Percentiles rank a stretch among this genome's conserved stretches.
Evolutionary conservation across 2,329 filamentous ascomycete species (phyloP).

Genomic region (Fusarium floridanum): DNA sequence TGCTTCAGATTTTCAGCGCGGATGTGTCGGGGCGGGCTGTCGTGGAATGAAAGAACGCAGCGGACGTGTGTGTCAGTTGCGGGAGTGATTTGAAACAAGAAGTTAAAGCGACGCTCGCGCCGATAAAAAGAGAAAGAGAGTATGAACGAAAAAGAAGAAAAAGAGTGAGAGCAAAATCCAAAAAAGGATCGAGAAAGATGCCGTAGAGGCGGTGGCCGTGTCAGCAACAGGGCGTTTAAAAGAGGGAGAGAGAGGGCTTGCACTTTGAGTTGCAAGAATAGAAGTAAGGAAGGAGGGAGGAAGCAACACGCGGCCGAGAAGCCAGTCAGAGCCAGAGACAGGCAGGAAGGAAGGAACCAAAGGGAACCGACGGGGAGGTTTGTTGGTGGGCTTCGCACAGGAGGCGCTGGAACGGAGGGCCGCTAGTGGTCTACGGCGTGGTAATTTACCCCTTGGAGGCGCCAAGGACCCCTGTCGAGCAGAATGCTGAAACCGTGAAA

Average conservation of each 20-base stretch:
- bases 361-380: constrained; percentile 14
- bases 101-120: constrained; percentile 36
- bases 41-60: constrained; percentile 25
- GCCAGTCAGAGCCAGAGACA: constrained; percentile 8
- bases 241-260: background rate
- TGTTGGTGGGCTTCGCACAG: background rate
- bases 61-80: background rate
- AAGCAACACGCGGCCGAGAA: constrained; percentile 1
- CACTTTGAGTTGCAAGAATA: background rate
- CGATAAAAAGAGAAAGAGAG: constrained; percentile 20
- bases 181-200: constrained; percentile 12
- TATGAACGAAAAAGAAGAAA: constrained; percentile 12
- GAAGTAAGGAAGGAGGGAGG: background rate
- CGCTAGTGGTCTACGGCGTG: constrained; percentile 27
- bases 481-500: constrained; percentile 43
- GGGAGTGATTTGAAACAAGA: background rate
- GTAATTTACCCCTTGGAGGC: constrained; percentile 38
- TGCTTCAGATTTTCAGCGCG: constrained; percentile 2
- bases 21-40: constrained; percentile 14
- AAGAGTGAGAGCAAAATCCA: constrained; percentile 20
- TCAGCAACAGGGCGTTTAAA: background rate
- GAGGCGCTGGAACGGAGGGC: constrained; percentile 8
- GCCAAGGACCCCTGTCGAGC: constrained; percentile 21
- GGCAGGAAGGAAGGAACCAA: background rate
- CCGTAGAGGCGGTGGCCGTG: constrained; percentile 33